phyloP scores from a whole-genome alignment of 2,329 filamentous ascomycete species.

The Penicillium sp. region DNA sequence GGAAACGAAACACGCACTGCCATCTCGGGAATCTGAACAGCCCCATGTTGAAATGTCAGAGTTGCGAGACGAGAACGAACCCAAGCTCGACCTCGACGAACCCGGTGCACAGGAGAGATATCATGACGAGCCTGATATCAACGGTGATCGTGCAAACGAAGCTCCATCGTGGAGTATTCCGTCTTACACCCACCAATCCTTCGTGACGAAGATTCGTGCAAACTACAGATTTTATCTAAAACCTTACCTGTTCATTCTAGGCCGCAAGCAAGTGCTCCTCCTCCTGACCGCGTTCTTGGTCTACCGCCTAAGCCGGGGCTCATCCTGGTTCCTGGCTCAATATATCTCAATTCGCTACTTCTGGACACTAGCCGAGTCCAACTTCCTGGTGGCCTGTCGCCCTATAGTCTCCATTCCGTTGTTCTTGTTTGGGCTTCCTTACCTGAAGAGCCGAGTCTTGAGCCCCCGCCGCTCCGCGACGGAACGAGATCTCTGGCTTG shows the following conservation, averaged over 20 bases:
- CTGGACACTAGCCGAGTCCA: constrained; percentile 50
- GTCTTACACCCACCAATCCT: constrained; percentile 11
- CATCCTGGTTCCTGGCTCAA: constrained; percentile 51
- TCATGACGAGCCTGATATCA: constrained; percentile 20
- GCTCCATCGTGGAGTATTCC: constrained; percentile 18
- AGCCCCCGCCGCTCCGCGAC: constrained; percentile 40
- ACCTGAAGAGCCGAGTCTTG: constrained; percentile 35
- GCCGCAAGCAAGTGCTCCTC: constrained; percentile 44
- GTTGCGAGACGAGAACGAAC: constrained; percentile 20
- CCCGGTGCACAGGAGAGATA: constrained; percentile 11
- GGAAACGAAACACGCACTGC: constrained; percentile 41
- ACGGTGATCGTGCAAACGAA: constrained; percentile 16
- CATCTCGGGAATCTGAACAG: constrained; percentile 10
- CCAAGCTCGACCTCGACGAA: constrained; percentile 12
- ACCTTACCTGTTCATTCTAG: constrained; percentile 45
- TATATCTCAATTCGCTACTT: constrained; percentile 55
- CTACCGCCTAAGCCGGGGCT: constrained; percentile 51
- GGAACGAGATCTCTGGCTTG: constrained; percentile 50
- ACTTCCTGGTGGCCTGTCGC: constrained; percentile 49
- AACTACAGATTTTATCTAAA: constrained; percentile 31
- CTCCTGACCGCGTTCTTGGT: constrained; percentile 51
- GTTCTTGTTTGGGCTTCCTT: constrained; percentile 50
- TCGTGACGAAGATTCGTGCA: constrained; percentile 18
- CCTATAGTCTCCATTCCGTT: constrained; percentile 51
- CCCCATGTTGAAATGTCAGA: constrained; percentile 34